A percentile compares a stretch with the other conserved stretches of the same genome.
Conservation (phyloP, 768 basidiomycete species). For the Boletus bicolor region DNA sequence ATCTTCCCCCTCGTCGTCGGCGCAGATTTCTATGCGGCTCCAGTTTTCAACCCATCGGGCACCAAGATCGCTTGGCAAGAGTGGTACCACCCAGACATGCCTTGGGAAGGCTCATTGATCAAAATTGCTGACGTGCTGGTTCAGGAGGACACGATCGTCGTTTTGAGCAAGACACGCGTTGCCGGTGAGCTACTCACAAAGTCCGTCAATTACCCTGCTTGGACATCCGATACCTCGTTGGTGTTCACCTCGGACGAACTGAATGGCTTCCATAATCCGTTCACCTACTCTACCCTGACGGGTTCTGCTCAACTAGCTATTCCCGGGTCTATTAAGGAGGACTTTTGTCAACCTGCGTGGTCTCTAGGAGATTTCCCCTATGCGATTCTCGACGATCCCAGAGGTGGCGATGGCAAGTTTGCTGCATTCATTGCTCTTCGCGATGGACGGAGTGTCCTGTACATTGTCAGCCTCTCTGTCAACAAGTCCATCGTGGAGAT, state of each 20-base stretch:
- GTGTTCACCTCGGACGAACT: conserved; percentile 59
- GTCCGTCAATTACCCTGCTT: conserved; percentile 57
- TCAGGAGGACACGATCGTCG: conserved; percentile 27
- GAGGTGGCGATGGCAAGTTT: conserved; percentile 15
- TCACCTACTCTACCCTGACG: conserved; percentile 42
- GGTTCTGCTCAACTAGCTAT: conserved; percentile 33
- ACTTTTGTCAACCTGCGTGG: conserved; percentile 62
- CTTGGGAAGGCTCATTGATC: conserved; percentile 65
- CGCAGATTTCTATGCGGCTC: conserved; percentile 69
- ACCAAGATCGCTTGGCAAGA: conserved; percentile 56
- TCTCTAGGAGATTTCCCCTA: conserved; percentile 46
- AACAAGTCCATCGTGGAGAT: conserved; percentile 26
- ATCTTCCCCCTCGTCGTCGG: conserved; percentile 50
- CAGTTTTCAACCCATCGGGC: conserved; percentile 60
- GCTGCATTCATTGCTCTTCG: conserved; percentile 32
- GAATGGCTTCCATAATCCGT: conserved; percentile 68
- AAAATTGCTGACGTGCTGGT: conserved; percentile 47
- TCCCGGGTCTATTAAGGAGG: conserved; percentile 42
- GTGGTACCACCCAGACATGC: conserved; percentile 70
- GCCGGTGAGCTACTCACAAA: conserved; percentile 51
- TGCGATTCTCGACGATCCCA: conserved; percentile 39
- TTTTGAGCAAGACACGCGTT: conserved; percentile 41
- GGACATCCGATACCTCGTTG: conserved; percentile 54
- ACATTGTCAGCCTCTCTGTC: conserved; percentile 28
- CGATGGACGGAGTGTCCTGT: conserved; percentile 35